Conservation (phyloP, 441 rosid genomes). For the Flueggea neowawraea region DNA sequence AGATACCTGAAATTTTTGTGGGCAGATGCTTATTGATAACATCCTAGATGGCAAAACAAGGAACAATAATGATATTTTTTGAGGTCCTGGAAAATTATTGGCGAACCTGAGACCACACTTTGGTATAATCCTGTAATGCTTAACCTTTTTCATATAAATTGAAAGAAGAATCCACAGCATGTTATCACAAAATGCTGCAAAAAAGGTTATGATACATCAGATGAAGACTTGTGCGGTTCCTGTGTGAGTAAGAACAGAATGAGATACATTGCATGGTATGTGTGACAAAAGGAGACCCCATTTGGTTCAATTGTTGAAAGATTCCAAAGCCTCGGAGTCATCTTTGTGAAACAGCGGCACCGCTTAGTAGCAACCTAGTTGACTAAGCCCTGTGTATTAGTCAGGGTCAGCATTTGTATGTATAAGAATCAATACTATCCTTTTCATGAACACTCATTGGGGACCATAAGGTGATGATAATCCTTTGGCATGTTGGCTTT, state of each 20-base stretch:
- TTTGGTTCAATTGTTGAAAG: constrained; percentile 15
- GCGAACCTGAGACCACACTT: constrained; percentile 14
- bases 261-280: constrained; percentile 28
- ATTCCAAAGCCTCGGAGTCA: constrained; percentile 20
- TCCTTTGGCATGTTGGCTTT: constrained; percentile 95
- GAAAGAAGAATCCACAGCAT: constrained; percentile 12
- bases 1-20: too few relatives aligned
- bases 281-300: constrained; percentile 18
- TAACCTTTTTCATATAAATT: constrained; percentile 16
- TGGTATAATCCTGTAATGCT: constrained; percentile 18
- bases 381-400: constrained; percentile 10
- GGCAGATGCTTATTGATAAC: too few relatives aligned
- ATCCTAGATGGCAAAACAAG: too few relatives aligned
- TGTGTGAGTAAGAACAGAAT: constrained; percentile 10
- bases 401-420: constrained; percentile 9
- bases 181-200: constrained; percentile 18
- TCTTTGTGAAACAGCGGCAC: constrained; percentile 12
- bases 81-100: not conserved
- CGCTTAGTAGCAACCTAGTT: constrained; percentile 6
- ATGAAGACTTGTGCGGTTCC: constrained; percentile 19
- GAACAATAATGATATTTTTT: not conserved
- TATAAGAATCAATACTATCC: constrained; percentile 14
- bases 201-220: constrained; percentile 22
- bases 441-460: constrained; percentile 24
- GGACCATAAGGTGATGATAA: constrained; percentile 72